Evolutionary conservation across 2,329 filamentous ascomycete genomes (phyloP), one percentile per base, ranked within the genome.

Genomic region (Calonectria henricotiae): DNA sequence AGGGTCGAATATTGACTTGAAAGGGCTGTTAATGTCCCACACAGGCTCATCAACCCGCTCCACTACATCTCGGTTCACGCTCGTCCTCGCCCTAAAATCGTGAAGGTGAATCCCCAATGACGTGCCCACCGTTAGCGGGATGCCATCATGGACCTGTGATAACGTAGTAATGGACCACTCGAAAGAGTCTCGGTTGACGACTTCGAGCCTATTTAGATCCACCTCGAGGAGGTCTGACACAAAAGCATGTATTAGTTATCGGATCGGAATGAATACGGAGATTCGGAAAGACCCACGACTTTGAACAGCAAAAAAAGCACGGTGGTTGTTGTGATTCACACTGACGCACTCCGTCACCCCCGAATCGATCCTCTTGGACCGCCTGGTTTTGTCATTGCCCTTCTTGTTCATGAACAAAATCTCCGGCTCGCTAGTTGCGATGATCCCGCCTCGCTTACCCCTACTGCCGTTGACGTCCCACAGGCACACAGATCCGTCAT

Each of bases 401-500:
- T 84, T 82, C 3, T 85, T 84, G 68, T 87, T 86, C n/a, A 86
- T 83, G 66, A 91, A 91, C 17, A 98, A 85, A 9, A 96, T 85
- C 0, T 92, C 92, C 0, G 91, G 85, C 23, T 83, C 83, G 80
- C 93, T 96, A 71, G 88, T 88, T 1, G 89, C 90, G 12, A 93
- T 74, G 37, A 96, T 89, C 3, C 86, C 88, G 2, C 93, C 93
- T 73, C 87, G 88, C 72, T 79, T 85, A 5, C 82, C 82, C 58
- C 83, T 83, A 35, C 86, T 88, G 1, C 88, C 88, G 65, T 88
- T 90, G 62, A 94, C 84, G 78, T 97, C 93, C 95, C 95, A 98
- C 7, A 98, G 83, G 75, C 92, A 94, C n/a, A 98, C 88, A 62
- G 93, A 94, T 0, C 95, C 95, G 79, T 98, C 94, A 68, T 97